Evolutionary conservation across 768 basidiomycete genomes (phyloP).

Genomic region (Boletus sp.): DNA sequence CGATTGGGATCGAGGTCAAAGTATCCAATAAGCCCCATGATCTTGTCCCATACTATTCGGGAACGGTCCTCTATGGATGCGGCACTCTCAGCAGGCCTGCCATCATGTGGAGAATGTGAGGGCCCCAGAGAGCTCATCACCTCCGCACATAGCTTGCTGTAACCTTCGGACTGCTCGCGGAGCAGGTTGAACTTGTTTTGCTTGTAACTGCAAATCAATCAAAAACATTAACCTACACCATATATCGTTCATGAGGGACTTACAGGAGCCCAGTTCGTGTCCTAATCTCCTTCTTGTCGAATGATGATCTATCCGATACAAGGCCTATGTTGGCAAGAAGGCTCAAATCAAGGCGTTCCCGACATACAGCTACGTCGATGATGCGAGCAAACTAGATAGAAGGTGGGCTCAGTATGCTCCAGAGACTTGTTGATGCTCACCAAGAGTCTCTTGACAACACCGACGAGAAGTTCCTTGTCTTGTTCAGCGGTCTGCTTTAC

Average conservation of each 20-base stretch:
- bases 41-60: conserved; percentile 72
- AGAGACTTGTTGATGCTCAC: conserved; percentile 32
- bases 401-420: neutral
- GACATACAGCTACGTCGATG: conserved; percentile 56
- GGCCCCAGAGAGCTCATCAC: conserved; percentile 74
- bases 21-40: conserved; percentile 88
- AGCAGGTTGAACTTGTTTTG: conserved; percentile 98
- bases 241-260: conserved; percentile 29
- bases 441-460: conserved; percentile 58
- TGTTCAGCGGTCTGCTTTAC: conserved; percentile 53
- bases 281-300: conserved; percentile 79
- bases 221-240: neutral
- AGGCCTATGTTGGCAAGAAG: conserved; percentile 63
- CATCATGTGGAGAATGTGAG: conserved; percentile 66
- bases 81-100: conserved; percentile 57
- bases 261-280: conserved; percentile 80
- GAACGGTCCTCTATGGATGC: conserved; percentile 60
- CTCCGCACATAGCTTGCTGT: conserved; percentile 87
- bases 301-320: conserved; percentile 59
- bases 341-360: conserved; percentile 70
- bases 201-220: conserved; percentile 67
- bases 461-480: conserved; percentile 60
- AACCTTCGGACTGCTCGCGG: conserved; percentile 96
- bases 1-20: conserved; percentile 96
- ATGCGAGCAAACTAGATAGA: conserved; percentile 52